Base-by-base conservation (phyloP, 1,284 basidiomycete species). In the Spongispora temasekensis region DNA sequence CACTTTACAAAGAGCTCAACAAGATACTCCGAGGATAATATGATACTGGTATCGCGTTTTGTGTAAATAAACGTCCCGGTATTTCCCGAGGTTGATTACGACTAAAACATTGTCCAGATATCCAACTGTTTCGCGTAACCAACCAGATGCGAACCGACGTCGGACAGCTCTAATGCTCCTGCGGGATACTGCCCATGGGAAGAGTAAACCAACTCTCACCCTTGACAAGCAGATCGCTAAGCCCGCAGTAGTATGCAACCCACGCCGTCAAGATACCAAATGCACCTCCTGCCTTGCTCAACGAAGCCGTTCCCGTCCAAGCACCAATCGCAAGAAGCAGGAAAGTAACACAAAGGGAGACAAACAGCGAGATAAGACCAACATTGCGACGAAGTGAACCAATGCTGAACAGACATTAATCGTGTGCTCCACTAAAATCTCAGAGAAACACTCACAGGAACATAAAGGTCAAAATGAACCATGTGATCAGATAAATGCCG, bases 181-280 rank as follows among this genome's bases (percentile, higher is more conserved):
- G 64, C 56, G 64, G 63, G 56, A 78, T 74, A 3, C 3, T 23
- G n/a, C 84, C 85, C 56, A 83, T 64, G 0, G 88, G 88, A 25
- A 89, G 77, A 6, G 67, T 72, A 68, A 84, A 78, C 68, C 78
- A 78, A 34, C 79, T 76, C 65, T 79, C 77, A 44, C 84, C 83
- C n/a, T 78, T 77, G 25, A 77, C 78, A 54, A 89, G 79, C 53
- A 91, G 72, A 59, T 89, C 84, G 27, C 82, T 81, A n/a, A 85
- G 74, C 48, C 83, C 90, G 53, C 81, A 79, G 70, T 91, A 91
- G 77, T 84, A 91, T 19, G 89, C 90, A 65, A 90, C 72, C 62
- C 84, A 71, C 1, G 87, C 88, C 23, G 90, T 89, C 58, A 88
- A 63, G 58, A 88, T 80, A 32, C 94, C 94, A 32, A 93, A 74